These are phyloP conservation scores for Fistulifera pelliculosa DNA, from an alignment of 108 stramenopile species.

Conservation along the genomic window DNA sequence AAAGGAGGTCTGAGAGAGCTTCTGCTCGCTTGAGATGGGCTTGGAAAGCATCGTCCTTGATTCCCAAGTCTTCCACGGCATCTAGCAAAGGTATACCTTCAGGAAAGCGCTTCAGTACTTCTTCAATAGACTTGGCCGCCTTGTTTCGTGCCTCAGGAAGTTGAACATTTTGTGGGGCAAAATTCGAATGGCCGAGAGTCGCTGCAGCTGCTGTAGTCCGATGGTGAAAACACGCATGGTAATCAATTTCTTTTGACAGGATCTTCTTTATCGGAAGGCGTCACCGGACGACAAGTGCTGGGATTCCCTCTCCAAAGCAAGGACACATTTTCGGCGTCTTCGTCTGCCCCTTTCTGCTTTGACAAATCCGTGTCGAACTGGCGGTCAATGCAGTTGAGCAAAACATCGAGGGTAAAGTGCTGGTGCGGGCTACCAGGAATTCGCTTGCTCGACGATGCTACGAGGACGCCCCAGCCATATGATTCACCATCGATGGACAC, in stretches of 20 bases:
- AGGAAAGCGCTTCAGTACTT: conserved; percentile 77
- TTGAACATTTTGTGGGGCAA: conserved; percentile 62
- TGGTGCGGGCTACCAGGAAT: conserved; percentile 57
- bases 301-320: conserved; percentile 69
- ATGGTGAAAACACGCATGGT: conserved; percentile 74
- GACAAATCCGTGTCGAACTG: conserved; percentile 61
- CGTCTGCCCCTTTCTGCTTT: conserved; percentile 37
- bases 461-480: conserved; percentile 88
- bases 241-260: conserved; percentile 29
- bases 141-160: conserved; percentile 48
- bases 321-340: conserved; percentile 53
- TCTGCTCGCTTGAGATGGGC: conserved; percentile 73
- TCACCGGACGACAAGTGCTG: conserved; percentile 48
- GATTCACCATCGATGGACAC: conserved; percentile 65
- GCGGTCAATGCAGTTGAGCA: conserved; percentile 53
- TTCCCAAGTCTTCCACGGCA: conserved; percentile 84
- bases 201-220: conserved; percentile 61
- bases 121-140: conserved; percentile 53
- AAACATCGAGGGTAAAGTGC: conserved; percentile 65
- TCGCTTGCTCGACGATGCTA: conserved; percentile 40
- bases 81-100: conserved; percentile 84
- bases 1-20: conserved; percentile 49
- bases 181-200: conserved; percentile 79
- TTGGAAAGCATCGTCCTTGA: conserved; percentile 65
- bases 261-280: conserved; percentile 9